These are phyloP conservation scores for Alternaria arbusti DNA, from an alignment of 2,329 filamentous ascomycete species.

Conservation along the genomic window DNA sequence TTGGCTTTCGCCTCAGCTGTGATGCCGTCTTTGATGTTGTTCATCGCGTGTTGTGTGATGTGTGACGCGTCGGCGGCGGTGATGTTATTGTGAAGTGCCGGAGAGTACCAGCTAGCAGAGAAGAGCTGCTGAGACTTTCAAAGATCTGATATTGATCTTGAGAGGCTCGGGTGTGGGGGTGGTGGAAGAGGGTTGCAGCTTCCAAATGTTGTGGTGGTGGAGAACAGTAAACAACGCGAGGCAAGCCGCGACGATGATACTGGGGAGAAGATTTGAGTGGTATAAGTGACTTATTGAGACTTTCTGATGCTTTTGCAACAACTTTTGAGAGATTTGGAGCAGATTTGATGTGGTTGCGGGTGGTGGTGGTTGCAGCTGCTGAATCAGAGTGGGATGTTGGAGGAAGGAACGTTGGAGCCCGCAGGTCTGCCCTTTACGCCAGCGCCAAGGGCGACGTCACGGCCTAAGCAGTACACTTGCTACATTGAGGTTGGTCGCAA, in stretches of 20 bases:
- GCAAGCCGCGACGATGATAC: slow-evolving; percentile 3
- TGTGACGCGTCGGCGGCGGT: slow-evolving; percentile 24
- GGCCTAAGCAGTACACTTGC: background rate
- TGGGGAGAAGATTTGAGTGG: background rate
- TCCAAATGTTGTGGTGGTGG: background rate
- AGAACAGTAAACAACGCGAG: slow-evolving; percentile 33
- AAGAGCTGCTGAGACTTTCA: background rate
- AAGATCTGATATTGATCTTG: background rate
- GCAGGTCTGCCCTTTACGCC: background rate
- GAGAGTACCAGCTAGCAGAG: background rate
- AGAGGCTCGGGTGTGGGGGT: background rate
- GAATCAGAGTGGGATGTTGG: slow-evolving; percentile 18
- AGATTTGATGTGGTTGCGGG: slow-evolving; percentile 3
- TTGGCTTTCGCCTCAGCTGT: slow-evolving; percentile 45
- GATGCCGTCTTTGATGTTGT: slow-evolving; percentile 17
- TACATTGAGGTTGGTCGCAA: background rate
- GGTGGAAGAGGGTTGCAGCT: background rate
- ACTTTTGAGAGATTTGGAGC: slow-evolving; percentile 3
- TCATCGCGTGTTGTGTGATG: slow-evolving; percentile 27
- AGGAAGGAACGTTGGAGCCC: slow-evolving; percentile 22
- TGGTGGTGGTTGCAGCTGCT: slow-evolving; percentile 23
- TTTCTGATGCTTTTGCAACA: background rate
- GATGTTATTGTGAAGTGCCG: background rate
- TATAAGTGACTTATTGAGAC: background rate
- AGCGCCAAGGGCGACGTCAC: slow-evolving; percentile 6